Percentiles rank a stretch among this genome's conserved stretches.
Conservation (phyloP, 805 yeast species). For the Candida dajiaensis region DNA sequence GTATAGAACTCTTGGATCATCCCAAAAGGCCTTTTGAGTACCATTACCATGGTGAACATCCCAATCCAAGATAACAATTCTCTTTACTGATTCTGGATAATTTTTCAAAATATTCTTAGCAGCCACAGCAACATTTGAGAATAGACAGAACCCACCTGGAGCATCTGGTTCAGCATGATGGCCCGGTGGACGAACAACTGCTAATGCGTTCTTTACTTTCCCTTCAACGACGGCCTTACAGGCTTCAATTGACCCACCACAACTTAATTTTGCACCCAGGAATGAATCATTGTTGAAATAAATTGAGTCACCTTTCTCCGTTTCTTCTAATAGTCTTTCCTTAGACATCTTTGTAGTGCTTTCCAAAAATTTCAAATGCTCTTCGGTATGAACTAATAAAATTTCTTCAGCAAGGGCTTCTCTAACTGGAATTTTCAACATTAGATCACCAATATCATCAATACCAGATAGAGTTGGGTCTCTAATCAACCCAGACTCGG, state of each 20-base stretch:
- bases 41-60: constrained; percentile 99
- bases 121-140: constrained; percentile 96
- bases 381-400: constrained; percentile 74
- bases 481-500: constrained; percentile 84
- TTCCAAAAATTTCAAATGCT: constrained; percentile 70
- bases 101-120: constrained; percentile 75
- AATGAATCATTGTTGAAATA: constrained; percentile 89
- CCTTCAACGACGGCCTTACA: constrained; percentile 95
- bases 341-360: constrained; percentile 74
- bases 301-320: constrained; percentile 91
- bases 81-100: constrained; percentile 85
- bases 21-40: constrained; percentile 85
- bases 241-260: constrained; percentile 97
- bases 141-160: constrained; percentile 95
- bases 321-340: constrained; percentile 70
- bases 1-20: constrained; percentile 87
- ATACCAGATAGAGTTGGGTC: constrained; percentile 67
- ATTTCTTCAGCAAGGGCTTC: constrained; percentile 88
- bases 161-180: constrained; percentile 98
- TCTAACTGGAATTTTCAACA: constrained; percentile 86
- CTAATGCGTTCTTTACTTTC: constrained; percentile 82
- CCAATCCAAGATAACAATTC: constrained; percentile 88
- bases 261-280: constrained; percentile 81
- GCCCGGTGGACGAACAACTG: constrained; percentile 97
- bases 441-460: constrained; percentile 75